Percentiles rank a stretch among this genome's conserved stretches.
These are phyloP conservation scores for Fusarium tuaranense DNA, from an alignment of 2,329 filamentous ascomycete genomes.

Conservation along the genomic window DNA sequence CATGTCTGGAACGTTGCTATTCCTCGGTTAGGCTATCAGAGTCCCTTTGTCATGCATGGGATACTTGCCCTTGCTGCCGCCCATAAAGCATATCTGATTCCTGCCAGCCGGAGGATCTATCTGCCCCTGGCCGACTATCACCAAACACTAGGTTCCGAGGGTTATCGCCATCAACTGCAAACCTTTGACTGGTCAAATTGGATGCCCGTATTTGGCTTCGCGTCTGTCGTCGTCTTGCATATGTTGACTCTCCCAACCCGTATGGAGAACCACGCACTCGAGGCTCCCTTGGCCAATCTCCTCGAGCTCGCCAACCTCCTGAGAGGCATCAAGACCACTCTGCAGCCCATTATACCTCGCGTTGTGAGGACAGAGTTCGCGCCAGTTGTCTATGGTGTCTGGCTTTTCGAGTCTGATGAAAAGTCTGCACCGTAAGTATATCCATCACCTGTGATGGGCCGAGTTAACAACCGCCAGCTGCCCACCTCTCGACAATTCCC, in stretches of 20 bases:
- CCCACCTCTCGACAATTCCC: conserved; percentile 32
- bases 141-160: conserved; percentile 46
- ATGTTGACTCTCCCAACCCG: conserved; percentile 42
- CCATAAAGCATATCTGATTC: conserved; percentile 48
- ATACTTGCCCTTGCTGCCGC: conserved; percentile 46
- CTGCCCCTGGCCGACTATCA: conserved; percentile 45
- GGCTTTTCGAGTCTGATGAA: conserved; percentile 20
- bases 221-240: conserved; percentile 52
- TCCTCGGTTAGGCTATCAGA: conserved; percentile 43
- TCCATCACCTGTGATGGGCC: background rate
- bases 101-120: conserved; percentile 39
- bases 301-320: conserved; percentile 38
- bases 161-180: conserved; percentile 41
- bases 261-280: conserved; percentile 25
- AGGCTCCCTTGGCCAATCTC: conserved; percentile 36
- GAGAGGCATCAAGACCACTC: conserved; percentile 36
- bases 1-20: conserved; percentile 45
- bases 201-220: conserved; percentile 55
- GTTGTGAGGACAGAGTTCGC: conserved; percentile 42
- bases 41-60: conserved; percentile 47
- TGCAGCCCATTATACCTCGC: conserved; percentile 27
- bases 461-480: conserved; percentile 17
- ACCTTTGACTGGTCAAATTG: conserved; percentile 33
- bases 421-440: conserved; percentile 15
- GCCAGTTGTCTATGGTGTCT: conserved; percentile 39